A percentile compares a stretch with the other conserved stretches of the same genome.
Conservation (phyloP, 257 asterid species). For the Solanum ossicruentum region DNA sequence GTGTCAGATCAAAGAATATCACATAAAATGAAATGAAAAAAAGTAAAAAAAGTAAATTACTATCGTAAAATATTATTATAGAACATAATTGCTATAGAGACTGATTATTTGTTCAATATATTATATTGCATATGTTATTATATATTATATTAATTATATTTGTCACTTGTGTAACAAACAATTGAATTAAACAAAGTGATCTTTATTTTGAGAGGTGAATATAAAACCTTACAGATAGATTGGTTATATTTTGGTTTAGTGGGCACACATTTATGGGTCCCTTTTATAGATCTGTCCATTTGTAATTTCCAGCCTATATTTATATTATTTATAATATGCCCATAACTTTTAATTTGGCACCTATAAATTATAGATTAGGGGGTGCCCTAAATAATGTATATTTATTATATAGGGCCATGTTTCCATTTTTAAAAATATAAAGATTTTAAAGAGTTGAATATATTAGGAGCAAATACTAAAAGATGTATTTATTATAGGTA, state of each 20-base stretch:
- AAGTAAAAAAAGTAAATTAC: background rate
- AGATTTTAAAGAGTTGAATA: no score
- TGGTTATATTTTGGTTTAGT: conserved; percentile 16
- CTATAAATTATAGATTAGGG: background rate
- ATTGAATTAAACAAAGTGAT: background rate
- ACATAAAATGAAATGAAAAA: no score
- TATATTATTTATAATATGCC: background rate
- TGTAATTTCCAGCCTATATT: conserved; percentile 5
- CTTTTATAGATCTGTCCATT: conserved; percentile 28
- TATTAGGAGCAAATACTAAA: no score
- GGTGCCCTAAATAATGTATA: background rate
- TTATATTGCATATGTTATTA: background rate
- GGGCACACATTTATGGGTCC: conserved; percentile 13
- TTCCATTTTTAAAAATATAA: background rate
- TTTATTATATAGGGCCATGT: background rate
- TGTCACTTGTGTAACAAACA: background rate
- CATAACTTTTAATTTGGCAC: background rate
- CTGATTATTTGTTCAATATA: no score
- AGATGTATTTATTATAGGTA: no score
- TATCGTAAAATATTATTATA: background rate
- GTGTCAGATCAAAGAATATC: no score
- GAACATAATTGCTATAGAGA: background rate
- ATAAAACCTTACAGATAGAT: conserved; percentile 21
- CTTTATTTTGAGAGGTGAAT: conserved; percentile 7
- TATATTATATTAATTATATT: background rate